Evolutionary conservation across 192 early-diverging fungal genomes (phyloP), one percentile per base, ranked within the genome.

Genomic region (Entophlyctis helioformis): DNA sequence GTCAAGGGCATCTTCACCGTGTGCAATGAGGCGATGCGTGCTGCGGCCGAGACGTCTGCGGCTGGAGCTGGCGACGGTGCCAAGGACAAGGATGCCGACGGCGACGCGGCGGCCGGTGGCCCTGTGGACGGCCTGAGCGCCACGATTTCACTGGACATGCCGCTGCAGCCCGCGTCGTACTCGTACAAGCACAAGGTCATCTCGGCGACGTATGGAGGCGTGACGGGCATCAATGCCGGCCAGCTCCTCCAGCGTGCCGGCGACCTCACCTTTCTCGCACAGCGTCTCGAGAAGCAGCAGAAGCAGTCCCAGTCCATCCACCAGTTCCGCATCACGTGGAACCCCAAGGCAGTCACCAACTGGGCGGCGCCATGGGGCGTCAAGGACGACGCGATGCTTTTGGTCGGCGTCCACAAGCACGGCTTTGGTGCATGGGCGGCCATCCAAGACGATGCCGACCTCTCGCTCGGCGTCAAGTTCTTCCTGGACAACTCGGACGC

Each of bases 381-480:
- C 42, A 80, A 80, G 34, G 96, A 99, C 53, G 96, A 99, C 58
- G 74, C 93, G 18, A 87, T 91, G 86, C 72, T 99, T 25, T 65
- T 99, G 16, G 84, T 96, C 23, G 96, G 96, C 42, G 83, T 98
- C 36, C 87, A 89, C 59, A 70, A 74, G 41, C 81, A 97, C 57
- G 96, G 96, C 21, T 94, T 89, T 64, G 91, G 93, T 12, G 46
- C 54, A 25, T 96, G 91, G 93, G 62, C 75, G 39, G 57, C 68
- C 43, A 93, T 99, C 10, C 84, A 86, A 39, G 74, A 77, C 2
- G 94, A 99, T 53, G 22, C 60, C 1, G 54, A 68, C 0, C 62
- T 99, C n/a, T 82, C 83, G 0, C 74, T 99, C 39, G 34, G 46
- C 10, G 76, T 78, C 40, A 98, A 96, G 60, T 89, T 99, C 52